Evolutionary conservation across 2,329 filamentous ascomycete genomes (phyloP), one percentile per base, ranked within the genome.

Genomic region (Clonostachys sp.): DNA sequence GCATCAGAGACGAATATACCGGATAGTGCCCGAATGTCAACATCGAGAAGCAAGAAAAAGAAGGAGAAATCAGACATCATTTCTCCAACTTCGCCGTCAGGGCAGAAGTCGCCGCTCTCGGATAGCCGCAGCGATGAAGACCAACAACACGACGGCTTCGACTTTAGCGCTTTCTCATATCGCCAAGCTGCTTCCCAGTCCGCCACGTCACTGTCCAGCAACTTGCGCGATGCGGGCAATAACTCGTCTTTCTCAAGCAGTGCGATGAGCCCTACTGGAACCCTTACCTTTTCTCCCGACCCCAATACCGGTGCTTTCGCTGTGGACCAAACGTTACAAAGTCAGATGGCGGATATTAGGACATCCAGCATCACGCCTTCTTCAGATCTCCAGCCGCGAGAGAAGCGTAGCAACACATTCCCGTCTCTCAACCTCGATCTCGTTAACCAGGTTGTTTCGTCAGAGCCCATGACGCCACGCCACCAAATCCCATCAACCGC

Each of bases 341-440:
- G 44, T 34, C 41, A 33, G 5, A 30, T 30, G 12, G 24, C 24
- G 24, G 24, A 30, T 30, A 30, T 30, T 9, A 30, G 24, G 24
- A 30, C 24, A 30, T 30, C n/a, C 13, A 34, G 34, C 18, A 9
- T 34, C 8, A 41, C 43, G 10, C 20, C 16, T 14, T 34, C 9
- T n/a, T 41, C 18, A 18, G 33, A 33, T 12, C 34, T 20, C 13
- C 14, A 44, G 33, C 79, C 89, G 48, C 89, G 88, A n/a, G 63
- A 62, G 47, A 67, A 67, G 49, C 79, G 90, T 59, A 94, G 89
- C 63, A 90, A 95, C 64, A 95, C 90, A 0, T 91, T 95, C 53
- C 89, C 91, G 2, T 83, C 85, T 41, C 71, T 89, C 40, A 83
- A 82, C 47, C 73, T 86, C 41, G 84, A 80, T 48, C 80, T 74